A percentile compares a stretch with the other conserved stretches of the same genome.
These are phyloP conservation scores for Yamagishiella unicocca DNA, from an alignment of 139 green algal species.

Conservation along the genomic window DNA sequence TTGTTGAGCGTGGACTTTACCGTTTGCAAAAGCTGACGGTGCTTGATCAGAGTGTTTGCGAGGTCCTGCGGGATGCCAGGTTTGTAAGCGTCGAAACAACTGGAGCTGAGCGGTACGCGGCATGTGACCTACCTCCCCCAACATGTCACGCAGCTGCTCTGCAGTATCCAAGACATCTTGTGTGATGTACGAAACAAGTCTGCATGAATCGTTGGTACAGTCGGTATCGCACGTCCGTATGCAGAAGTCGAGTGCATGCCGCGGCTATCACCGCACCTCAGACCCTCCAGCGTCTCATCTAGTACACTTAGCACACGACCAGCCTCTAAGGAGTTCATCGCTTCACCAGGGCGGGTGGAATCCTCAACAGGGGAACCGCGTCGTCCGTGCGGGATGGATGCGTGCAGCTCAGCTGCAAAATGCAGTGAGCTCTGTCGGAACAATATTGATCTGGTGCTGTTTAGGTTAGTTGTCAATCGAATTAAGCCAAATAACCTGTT, in stretches of 20 bases:
- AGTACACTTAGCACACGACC: conserved; percentile 51
- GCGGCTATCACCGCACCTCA: conserved; percentile 30
- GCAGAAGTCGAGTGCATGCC: not conserved
- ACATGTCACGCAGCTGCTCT: conserved; percentile 57
- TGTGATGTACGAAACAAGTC: conserved; percentile 59
- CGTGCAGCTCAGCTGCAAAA: too few species aligned
- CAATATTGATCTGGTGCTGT: too few species aligned
- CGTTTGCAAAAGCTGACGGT: conserved; percentile 1
- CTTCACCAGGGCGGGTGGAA: too few species aligned
- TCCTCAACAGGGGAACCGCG: too few species aligned
- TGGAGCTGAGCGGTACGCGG: not conserved
- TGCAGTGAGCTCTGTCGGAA: too few species aligned
- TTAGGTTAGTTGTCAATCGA: too few species aligned
- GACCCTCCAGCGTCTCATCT: conserved; percentile 53
- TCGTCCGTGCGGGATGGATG: too few species aligned
- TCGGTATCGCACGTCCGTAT: not conserved
- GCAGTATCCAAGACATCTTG: conserved; percentile 60
- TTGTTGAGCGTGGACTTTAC: conserved; percentile 35
- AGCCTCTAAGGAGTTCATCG: conserved; percentile 57
- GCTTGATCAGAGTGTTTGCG: conserved; percentile 38
- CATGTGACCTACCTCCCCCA: conserved; percentile 57
- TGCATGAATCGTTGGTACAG: not conserved
- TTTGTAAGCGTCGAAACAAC: not conserved
- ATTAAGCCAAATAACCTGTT: too few species aligned
- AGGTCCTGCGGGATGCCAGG: conserved; percentile 38